A percentile compares a stretch with the other conserved stretches of the same genome.
phyloP scores from a whole-genome alignment of 2,329 filamentous ascomycete species.

The Apiospora kogelbergensis region DNA sequence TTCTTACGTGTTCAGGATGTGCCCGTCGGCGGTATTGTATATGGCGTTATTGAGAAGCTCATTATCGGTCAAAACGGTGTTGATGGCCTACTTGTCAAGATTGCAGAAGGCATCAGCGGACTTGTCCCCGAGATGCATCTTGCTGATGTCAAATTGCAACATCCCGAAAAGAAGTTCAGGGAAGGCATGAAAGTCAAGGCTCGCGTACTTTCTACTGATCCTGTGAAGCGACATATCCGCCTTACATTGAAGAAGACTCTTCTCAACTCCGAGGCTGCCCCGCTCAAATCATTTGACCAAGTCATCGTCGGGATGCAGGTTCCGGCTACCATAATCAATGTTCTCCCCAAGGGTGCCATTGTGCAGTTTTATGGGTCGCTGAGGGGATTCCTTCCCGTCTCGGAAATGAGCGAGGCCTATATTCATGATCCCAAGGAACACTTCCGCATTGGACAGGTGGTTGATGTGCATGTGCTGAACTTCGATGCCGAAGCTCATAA shows the following conservation, averaged over 20 bases:
- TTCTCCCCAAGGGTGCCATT: conserved; percentile 76
- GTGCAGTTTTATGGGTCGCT: conserved; percentile 90
- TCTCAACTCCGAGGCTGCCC: conserved; percentile 81
- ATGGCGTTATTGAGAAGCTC: conserved; percentile 82
- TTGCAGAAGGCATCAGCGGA: conserved; percentile 86
- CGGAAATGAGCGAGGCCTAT: conserved; percentile 97
- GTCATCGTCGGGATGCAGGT: conserved; percentile 74
- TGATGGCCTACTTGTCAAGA: conserved; percentile 75
- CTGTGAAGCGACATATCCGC: conserved; percentile 73
- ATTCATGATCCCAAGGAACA: conserved; percentile 88
- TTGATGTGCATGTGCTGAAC: conserved; percentile 84
- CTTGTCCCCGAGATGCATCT: conserved; percentile 86
- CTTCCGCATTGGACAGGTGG: conserved; percentile 86
- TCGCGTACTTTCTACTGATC: conserved; percentile 78
- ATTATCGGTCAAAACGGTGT: conserved; percentile 77
- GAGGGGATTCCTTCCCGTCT: conserved; percentile 84
- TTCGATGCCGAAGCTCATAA: conserved; percentile 70
- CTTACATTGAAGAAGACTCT: conserved; percentile 94
- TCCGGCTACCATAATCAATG: conserved; percentile 82
- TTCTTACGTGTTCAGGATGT: conserved; percentile 94
- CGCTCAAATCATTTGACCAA: conserved; percentile 76
- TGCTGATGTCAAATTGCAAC: conserved; percentile 81
- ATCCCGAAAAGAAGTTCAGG: conserved; percentile 95
- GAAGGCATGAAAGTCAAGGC: conserved; percentile 83
- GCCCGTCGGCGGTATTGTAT: conserved; percentile 75